These are phyloP conservation scores for Termitomyces eurrhizus DNA, from an alignment of 768 basidiomycete genomes.

Conservation along the genomic window DNA sequence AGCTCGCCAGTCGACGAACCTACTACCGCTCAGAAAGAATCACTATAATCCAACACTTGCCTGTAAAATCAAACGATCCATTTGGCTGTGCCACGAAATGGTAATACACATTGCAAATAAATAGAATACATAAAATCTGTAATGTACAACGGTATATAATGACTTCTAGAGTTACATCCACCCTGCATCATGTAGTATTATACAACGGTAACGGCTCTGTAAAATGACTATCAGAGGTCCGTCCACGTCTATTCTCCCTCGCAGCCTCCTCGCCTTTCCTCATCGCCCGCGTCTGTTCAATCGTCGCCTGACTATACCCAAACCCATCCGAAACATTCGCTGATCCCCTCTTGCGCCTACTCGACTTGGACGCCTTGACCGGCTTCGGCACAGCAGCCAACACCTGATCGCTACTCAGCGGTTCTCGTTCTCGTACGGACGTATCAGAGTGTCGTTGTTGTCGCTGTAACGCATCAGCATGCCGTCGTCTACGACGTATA, in stretches of 20 bases:
- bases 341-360: background rate
- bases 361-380: no score
- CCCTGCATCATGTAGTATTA: background rate
- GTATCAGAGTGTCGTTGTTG: no score
- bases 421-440: background rate
- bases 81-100: no score
- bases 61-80: no score
- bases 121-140: no score
- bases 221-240: background rate
- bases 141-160: no score
- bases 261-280: conserved; percentile 1
- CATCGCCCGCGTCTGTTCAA: conserved; percentile 2
- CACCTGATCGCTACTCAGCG: no score
- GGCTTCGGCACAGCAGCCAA: background rate
- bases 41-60: no score
- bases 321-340: background rate
- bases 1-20: no score
- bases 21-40: no score
- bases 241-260: background rate
- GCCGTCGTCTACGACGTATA: background rate
- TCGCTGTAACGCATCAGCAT: no score
- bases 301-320: conserved; percentile 4
- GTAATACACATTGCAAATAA: no score
- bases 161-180: background rate
- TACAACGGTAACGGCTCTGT: background rate